A percentile compares a stretch with the other conserved stretches of the same genome.
Evolutionary conservation across 768 basidiomycete genomes (phyloP).

Genomic region (Collybiopsis luxurians): DNA sequence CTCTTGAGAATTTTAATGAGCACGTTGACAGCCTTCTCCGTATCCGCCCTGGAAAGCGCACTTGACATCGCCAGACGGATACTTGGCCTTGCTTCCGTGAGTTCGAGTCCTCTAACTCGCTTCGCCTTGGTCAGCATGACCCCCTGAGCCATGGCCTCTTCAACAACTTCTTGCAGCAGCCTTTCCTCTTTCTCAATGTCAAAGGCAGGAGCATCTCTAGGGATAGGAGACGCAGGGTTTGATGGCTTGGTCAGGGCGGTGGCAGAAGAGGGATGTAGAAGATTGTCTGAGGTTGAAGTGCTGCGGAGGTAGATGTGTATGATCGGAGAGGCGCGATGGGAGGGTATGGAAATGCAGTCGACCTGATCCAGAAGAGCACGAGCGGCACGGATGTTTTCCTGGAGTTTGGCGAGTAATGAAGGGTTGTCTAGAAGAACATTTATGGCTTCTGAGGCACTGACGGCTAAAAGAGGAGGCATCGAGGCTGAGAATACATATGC

Average conservation of each 20-base stretch:
- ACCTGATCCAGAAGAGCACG: conserved; percentile 81
- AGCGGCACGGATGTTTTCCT: conserved; percentile 76
- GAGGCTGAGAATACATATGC: conserved; percentile 97
- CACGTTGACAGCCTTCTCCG: conserved; percentile 80
- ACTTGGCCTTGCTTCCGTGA: conserved; percentile 46
- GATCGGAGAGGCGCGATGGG: conserved; percentile 82
- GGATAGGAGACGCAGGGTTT: conserved; percentile 45
- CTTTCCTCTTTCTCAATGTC: conserved; percentile 72
- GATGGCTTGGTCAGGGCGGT: conserved; percentile 35
- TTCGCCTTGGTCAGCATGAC: conserved; percentile 86
- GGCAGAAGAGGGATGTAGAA: conserved; percentile 23
- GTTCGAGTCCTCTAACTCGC: conserved; percentile 46
- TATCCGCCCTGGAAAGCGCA: conserved; percentile 84
- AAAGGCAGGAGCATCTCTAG: conserved; percentile 49
- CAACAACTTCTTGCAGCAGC: conserved; percentile 88
- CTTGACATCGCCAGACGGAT: conserved; percentile 80
- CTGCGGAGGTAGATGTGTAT: conserved; percentile 76
- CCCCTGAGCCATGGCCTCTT: conserved; percentile 77
- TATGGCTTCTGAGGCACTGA: conserved; percentile 85
- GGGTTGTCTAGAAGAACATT: conserved; percentile 74
- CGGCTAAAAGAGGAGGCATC: conserved; percentile 86
- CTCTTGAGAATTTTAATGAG: conserved; percentile 68
- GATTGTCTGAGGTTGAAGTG: conserved; percentile 16
- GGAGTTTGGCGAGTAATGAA: conserved; percentile 69
- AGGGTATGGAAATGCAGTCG: conserved; percentile 79